Evolutionary conservation across 805 yeast genomes (phyloP).

Genomic region (Torulaspora delbrueckii): DNA sequence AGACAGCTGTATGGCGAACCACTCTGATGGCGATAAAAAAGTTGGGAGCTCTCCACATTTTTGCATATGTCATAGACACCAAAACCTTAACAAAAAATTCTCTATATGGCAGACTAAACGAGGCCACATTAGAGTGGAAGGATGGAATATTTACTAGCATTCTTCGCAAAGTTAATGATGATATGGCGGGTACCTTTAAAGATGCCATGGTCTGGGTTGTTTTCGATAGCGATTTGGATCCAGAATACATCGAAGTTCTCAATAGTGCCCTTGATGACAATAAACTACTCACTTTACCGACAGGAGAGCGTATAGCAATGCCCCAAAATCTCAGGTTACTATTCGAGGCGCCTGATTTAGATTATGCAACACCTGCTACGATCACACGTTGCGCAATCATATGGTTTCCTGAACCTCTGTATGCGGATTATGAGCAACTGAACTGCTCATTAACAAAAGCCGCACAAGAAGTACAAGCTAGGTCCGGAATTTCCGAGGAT

Average conservation of each 20-base stretch:
- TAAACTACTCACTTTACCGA: conserved; percentile 72
- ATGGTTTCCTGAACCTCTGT: conserved; percentile 46
- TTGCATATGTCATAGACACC: conserved; percentile 57
- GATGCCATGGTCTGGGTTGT: conserved; percentile 69
- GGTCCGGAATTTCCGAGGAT: background rate
- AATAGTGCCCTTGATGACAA: conserved; percentile 92
- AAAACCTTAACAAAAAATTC: conserved; percentile 64
- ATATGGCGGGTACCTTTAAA: conserved; percentile 20
- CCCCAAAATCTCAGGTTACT: conserved; percentile 60
- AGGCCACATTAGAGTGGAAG: conserved; percentile 82
- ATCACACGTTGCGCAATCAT: conserved; percentile 89
- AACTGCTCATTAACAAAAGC: background rate
- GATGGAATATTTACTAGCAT: conserved; percentile 79
- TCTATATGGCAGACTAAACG: conserved; percentile 67
- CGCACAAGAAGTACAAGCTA: background rate
- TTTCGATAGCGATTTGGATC: conserved; percentile 91
- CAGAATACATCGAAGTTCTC: conserved; percentile 86
- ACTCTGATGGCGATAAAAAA: conserved; percentile 43
- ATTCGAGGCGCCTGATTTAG: conserved; percentile 69
- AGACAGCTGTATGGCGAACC: conserved; percentile 49
- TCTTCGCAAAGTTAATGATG: conserved; percentile 47
- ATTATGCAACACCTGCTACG: conserved; percentile 82
- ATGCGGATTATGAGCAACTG: conserved; percentile 3
- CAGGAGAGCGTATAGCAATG: conserved; percentile 75
- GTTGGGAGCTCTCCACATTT: conserved; percentile 37